These are phyloP conservation scores for Apostasia ramifera DNA, from an alignment of 106 monocot species.

Conservation along the genomic window DNA sequence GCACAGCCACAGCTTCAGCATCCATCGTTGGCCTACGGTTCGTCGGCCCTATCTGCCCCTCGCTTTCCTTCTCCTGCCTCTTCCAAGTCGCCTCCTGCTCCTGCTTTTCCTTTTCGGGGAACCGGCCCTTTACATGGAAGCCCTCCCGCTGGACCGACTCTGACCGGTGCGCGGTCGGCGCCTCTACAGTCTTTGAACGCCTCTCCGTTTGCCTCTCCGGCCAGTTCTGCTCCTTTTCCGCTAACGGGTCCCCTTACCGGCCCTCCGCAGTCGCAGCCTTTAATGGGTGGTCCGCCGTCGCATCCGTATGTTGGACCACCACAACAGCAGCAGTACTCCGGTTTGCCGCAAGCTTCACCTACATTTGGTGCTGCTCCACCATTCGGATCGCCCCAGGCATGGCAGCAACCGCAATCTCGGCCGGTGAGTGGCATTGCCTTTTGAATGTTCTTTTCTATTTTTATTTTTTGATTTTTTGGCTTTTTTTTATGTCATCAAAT, in stretches of 20 bases:
- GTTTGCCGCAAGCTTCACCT: not conserved
- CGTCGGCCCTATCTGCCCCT: not conserved
- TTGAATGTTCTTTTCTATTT: not conserved
- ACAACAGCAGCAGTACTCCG: not conserved
- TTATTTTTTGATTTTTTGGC: too few species aligned
- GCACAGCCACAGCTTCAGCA: not conserved
- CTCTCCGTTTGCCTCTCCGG: slow-evolving; percentile 1
- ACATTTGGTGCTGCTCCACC: slow-evolving; percentile 12
- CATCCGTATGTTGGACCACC: slow-evolving; percentile 7
- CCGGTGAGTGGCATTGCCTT: slow-evolving; percentile 13
- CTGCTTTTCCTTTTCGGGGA: not conserved
- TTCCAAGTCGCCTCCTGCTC: not conserved
- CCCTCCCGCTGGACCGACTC: not conserved
- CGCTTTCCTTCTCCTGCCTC: not conserved
- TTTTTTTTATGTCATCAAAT: too few species aligned
- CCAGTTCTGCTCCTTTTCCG: slow-evolving; percentile 5
- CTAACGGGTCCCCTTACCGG: slow-evolving; percentile 2
- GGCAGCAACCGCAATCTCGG: slow-evolving; percentile 15
- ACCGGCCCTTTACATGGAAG: not conserved
- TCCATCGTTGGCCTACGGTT: not conserved
- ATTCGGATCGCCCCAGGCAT: slow-evolving; percentile 33
- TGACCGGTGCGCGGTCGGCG: not conserved
- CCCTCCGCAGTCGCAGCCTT: slow-evolving; percentile 9
- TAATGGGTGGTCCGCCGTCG: not conserved
- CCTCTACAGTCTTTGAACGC: not conserved